A percentile compares a stretch with the other conserved stretches of the same genome.
These are phyloP conservation scores for Aethionema arabicum DNA, from an alignment of 345 rosid species.

Conservation along the genomic window DNA sequence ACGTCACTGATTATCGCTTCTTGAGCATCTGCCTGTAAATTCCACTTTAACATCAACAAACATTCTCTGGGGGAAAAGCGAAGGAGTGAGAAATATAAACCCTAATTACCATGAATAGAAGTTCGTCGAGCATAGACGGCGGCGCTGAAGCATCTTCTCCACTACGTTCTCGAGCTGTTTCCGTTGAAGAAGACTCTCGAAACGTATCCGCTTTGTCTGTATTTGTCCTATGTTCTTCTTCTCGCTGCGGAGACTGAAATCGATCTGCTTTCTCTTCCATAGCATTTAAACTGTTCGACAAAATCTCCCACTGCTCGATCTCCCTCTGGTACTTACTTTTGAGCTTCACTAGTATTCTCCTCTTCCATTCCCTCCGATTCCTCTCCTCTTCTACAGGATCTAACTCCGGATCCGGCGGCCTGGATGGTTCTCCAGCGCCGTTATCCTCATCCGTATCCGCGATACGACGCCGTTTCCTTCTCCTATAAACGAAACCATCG, in stretches of 20 bases:
- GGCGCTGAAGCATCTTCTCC: constrained; percentile 26
- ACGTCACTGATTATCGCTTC: constrained; percentile 53
- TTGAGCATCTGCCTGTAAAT: constrained; percentile 61
- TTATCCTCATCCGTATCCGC: not conserved
- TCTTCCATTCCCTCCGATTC: constrained; percentile 47
- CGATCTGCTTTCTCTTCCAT: constrained; percentile 48
- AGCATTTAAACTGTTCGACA: constrained; percentile 54
- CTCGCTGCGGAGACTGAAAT: constrained; percentile 30
- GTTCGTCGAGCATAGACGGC: constrained; percentile 48
- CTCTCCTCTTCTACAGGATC: constrained; percentile 48
- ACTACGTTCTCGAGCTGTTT: constrained; percentile 3
- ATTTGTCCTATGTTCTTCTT: constrained; percentile 16
- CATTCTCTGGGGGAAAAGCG: not conserved
- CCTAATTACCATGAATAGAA: constrained; percentile 60
- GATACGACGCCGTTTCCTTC: constrained; percentile 48
- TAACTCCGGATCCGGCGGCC: constrained; percentile 27
- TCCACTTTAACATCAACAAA: not conserved
- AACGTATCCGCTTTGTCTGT: constrained; percentile 27
- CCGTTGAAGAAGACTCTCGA: constrained; percentile 1
- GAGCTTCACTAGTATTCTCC: constrained; percentile 48
- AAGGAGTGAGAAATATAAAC: not conserved
- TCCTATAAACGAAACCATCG: constrained; percentile 77
- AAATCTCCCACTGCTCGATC: constrained; percentile 59
- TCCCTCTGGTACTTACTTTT: constrained; percentile 56
- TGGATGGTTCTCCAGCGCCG: constrained; percentile 26